A percentile compares a stretch with the other conserved stretches of the same genome.
Conservation (phyloP, 306 rosid species). For the Cucurbita ficifolia region DNA sequence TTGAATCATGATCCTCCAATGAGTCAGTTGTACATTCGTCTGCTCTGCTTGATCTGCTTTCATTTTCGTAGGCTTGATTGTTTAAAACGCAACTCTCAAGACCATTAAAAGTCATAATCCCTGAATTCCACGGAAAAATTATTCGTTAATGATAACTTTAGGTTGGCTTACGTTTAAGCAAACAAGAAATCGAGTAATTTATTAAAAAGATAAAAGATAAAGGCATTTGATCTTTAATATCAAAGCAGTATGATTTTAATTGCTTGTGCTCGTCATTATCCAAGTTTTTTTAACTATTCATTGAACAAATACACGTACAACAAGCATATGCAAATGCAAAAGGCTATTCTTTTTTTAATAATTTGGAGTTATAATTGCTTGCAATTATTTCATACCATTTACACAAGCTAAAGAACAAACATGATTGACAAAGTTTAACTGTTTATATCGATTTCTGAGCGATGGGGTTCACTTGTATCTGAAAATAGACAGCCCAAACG, state of each 20-base stretch:
- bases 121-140: constrained; percentile 30
- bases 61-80: constrained; percentile 50
- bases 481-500: not conserved
- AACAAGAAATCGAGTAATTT: not conserved
- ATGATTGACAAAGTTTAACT: not conserved
- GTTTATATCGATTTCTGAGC: not conserved
- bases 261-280: not conserved
- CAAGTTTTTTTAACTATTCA: not conserved
- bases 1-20: constrained; percentile 54
- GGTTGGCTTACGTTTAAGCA: not conserved
- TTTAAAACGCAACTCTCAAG: constrained; percentile 74
- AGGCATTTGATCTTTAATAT: not conserved
- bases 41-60: constrained; percentile 66
- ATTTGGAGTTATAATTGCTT: not conserved
- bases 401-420: not conserved
- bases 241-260: not conserved
- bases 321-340: not conserved
- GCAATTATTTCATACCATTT: not conserved
- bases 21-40: constrained; percentile 76
- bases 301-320: not conserved
- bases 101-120: constrained; percentile 75
- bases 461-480: not conserved
- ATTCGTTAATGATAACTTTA: not conserved
- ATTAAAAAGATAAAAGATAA: not conserved
- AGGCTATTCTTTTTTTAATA: not conserved